Evolutionary conservation across 192 early-diverging fungal species (phyloP), one percentile per base, ranked within the genome.

Genomic region (Linderina pennispora): DNA sequence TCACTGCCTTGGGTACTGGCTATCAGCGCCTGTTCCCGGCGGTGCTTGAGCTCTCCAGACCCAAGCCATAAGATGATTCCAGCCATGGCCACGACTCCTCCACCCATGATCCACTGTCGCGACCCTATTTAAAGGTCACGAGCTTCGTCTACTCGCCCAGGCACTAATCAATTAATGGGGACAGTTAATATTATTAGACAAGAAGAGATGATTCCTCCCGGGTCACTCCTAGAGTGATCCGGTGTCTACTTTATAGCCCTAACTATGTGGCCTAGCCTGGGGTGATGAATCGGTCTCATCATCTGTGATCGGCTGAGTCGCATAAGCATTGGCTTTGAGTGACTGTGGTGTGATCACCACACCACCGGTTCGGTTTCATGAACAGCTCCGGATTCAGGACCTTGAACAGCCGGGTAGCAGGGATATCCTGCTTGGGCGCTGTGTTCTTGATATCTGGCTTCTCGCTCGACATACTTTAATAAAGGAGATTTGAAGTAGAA

Each of bases 31-130:
- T 62, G 50, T 4, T 44, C 23, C 20, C 52, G 53, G 2, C 58
- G 58, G 20, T 69, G 50, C 24, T 50, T 24, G 17, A 69, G 36
- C 38, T 69, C 65, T 32, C 26, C 46, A 1, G 65, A 58, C n/a
- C 65, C 65, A 8, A 69, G 46, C 65, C 65, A 69, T 24, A 62
- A 34, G 7, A 62, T 28, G 28, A 69, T 38, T 2, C 65, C 59
- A 28, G 52, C 48, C 40, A 71, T 48, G 18, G 56, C 61, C 2
- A 48, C 36, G 6, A 48, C 48, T 23, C 67, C 67, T 15, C 67
- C 61, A 25, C 58, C 58, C 67, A 71, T 71, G 41, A 71, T 55
- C n/a, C n/a, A n/a, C n/a, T n/a, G n/a, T n/a, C n/a, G n/a, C n/a
- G n/a, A n/a, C n/a, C n/a, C n/a, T n/a, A n/a, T n/a, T n/a, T n/a